These are phyloP conservation scores for Protomyces macrosporus DNA, from an alignment of 1,139 yeast genomes.

Conservation along the genomic window DNA sequence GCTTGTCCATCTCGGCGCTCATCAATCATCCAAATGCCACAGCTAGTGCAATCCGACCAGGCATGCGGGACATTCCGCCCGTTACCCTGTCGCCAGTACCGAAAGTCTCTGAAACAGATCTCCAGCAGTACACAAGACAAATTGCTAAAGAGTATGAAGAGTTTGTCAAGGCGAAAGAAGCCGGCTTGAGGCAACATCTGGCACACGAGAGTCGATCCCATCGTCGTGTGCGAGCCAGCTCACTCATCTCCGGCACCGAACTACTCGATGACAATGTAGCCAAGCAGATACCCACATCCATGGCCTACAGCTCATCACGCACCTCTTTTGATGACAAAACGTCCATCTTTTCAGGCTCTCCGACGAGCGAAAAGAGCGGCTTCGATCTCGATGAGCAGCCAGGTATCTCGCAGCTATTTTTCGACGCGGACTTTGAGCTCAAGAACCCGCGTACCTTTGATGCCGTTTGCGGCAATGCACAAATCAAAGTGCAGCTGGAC, in stretches of 20 bases:
- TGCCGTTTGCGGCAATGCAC: constrained; percentile 57
- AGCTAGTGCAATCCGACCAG: constrained; percentile 45
- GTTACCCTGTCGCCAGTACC: constrained; percentile 60
- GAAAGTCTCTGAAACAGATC: constrained; percentile 48
- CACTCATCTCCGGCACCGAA: constrained; percentile 8
- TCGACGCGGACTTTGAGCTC: constrained; percentile 62
- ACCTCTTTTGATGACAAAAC: constrained; percentile 12
- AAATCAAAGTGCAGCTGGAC: constrained; percentile 40
- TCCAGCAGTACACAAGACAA: constrained; percentile 47
- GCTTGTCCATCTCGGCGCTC: constrained; percentile 19
- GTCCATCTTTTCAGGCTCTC: constrained; percentile 12
- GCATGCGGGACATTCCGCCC: constrained; percentile 78
- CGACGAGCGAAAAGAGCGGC: constrained; percentile 30
- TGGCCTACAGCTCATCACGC: constrained; percentile 21
- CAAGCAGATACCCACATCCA: constrained; percentile 10
- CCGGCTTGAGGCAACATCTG: constrained; percentile 18
- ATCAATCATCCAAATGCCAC: constrained; percentile 17
- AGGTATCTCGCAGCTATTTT: constrained; percentile 49
- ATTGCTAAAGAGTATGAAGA: constrained; percentile 52
- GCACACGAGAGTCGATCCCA: not conserved
- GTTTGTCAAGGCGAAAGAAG: constrained; percentile 15
- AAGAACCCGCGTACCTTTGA: constrained; percentile 86
- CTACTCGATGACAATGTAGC: constrained; percentile 9
- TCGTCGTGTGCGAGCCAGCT: constrained; percentile 8
- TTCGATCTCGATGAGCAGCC: constrained; percentile 25